phyloP scores from a whole-genome alignment of 73 alveolate species.

The Paraurostyla sp. region DNA sequence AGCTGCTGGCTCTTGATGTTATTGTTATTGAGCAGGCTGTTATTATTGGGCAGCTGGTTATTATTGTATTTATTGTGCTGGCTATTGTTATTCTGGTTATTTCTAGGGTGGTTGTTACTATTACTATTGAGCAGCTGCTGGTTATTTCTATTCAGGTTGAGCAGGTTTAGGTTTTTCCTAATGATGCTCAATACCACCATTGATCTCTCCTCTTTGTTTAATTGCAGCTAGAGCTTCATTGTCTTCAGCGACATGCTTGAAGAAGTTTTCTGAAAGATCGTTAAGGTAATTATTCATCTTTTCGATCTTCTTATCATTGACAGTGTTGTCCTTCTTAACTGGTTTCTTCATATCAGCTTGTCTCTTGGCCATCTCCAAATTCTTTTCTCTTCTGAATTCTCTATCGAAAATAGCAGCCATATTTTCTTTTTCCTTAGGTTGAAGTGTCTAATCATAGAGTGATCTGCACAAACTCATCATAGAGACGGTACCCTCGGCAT shows the following conservation, averaged over 20 bases:
- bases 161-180: neutral
- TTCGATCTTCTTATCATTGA: slow-evolving; percentile 38
- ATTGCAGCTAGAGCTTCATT: neutral
- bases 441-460: slow-evolving; percentile 73
- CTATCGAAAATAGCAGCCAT: slow-evolving; percentile 90
- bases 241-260: slow-evolving; percentile 52
- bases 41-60: neutral
- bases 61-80: neutral
- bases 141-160: too few relatives aligned
- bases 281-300: neutral
- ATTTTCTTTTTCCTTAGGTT: slow-evolving; percentile 85
- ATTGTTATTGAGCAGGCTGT: neutral
- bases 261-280: slow-evolving; percentile 37
- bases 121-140: too few relatives aligned
- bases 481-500: slow-evolving; percentile 95
- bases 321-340: slow-evolving; percentile 59
- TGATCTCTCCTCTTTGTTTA: slow-evolving; percentile 42
- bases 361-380: slow-evolving; percentile 86
- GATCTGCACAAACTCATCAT: slow-evolving; percentile 89
- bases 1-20: slow-evolving; percentile 6
- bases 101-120: too few relatives aligned
- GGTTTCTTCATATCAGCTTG: slow-evolving; percentile 76
- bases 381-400: slow-evolving; percentile 94
- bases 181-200: neutral
- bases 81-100: too few relatives aligned